Conservation (phyloP, 345 rosid species). For the Citrus mangshanensis region DNA sequence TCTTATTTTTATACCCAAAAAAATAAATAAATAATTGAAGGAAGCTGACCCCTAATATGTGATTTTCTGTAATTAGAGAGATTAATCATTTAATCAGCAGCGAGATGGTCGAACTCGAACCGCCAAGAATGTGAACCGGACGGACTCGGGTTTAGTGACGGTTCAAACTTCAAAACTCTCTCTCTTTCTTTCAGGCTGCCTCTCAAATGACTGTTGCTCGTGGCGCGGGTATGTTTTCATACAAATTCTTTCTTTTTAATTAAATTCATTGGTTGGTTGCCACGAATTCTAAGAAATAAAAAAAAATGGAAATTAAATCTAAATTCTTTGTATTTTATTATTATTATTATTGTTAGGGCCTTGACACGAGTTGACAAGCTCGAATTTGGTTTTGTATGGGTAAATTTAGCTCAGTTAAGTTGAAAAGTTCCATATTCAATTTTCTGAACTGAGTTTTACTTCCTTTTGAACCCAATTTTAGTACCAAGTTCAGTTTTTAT, state of each 20-base stretch:
- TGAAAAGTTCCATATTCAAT: not conserved
- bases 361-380: not conserved
- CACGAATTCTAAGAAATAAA: not conserved
- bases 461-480: not conserved
- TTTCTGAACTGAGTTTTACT: not conserved
- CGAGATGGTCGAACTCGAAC: not conserved
- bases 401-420: not conserved
- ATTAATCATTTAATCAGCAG: not conserved
- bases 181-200: not conserved
- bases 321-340: not conserved
- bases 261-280: not conserved
- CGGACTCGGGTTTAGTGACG: not conserved
- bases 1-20: too few relatives aligned
- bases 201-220: not conserved
- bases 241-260: not conserved
- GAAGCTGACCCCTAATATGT: too few relatives aligned
- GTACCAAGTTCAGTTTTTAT: not conserved
- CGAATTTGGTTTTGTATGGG: not conserved
- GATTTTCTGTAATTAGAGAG: too few relatives aligned
- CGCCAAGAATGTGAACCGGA: not conserved
- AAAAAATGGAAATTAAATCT: too few relatives aligned
- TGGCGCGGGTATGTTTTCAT: not conserved
- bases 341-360: not conserved
- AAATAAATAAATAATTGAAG: too few relatives aligned
- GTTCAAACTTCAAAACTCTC: not conserved